Evolutionary conservation across 1,284 basidiomycete species (phyloP).

Genomic region (Pseudozyma flocculosa): DNA sequence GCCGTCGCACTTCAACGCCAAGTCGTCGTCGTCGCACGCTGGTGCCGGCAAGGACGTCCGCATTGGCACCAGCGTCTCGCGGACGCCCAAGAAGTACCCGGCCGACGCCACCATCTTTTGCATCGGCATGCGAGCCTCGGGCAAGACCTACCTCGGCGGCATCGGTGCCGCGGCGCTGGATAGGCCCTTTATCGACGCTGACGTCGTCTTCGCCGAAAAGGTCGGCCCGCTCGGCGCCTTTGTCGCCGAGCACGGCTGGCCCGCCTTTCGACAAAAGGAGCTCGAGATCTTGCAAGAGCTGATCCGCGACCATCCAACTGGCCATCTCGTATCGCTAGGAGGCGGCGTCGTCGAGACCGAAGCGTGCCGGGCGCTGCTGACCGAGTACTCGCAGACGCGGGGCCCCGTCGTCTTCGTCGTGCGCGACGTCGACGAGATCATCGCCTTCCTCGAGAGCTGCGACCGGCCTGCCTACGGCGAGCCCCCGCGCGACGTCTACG

Average conservation of each 20-base stretch:
- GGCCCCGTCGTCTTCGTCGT: conserved; percentile 74
- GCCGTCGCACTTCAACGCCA: conserved; percentile 32
- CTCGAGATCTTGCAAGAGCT: conserved; percentile 58
- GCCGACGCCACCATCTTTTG: conserved; percentile 73
- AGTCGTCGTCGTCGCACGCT: conserved; percentile 54
- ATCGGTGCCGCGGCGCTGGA: conserved; percentile 73
- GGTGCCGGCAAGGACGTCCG: conserved; percentile 13
- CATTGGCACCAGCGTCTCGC: conserved; percentile 15
- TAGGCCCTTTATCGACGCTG: conserved; percentile 84
- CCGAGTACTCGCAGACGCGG: conserved; percentile 66
- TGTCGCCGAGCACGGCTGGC: conserved; percentile 76
- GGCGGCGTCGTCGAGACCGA: conserved; percentile 91
- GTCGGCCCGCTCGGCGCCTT: conserved; percentile 71
- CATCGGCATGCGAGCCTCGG: conserved; percentile 95
- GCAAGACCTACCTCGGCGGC: conserved; percentile 86
- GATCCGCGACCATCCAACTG: conserved; percentile 57
- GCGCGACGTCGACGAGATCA: conserved; percentile 71
- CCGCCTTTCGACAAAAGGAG: conserved; percentile 68
- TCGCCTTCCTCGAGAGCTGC: conserved; percentile 83
- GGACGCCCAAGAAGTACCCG: conserved; percentile 55
- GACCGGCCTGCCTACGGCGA: conserved; percentile 70
- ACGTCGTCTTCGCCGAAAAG: conserved; percentile 73
- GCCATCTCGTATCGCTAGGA: conserved; percentile 70
- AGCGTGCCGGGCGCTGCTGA: conserved; percentile 65
- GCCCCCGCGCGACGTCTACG: conserved; percentile 76